These are phyloP conservation scores for Ogataea hybrid DNA, from an alignment of 1,139 yeast genomes.

Conservation along the genomic window DNA sequence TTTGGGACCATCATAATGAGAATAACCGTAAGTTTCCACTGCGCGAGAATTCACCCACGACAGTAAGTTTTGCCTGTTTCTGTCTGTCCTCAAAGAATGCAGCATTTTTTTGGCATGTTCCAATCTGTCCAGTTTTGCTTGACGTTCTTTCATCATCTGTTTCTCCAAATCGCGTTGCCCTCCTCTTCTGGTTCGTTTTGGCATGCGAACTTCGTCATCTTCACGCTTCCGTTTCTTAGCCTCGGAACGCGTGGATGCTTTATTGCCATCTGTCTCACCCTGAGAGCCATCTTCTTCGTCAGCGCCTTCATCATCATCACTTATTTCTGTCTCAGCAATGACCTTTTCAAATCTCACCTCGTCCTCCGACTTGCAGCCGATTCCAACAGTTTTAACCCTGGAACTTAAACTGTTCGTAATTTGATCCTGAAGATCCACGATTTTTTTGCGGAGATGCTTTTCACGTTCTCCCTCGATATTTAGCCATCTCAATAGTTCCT, in stretches of 20 bases:
- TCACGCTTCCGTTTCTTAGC: constrained; percentile 25
- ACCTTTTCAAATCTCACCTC: constrained; percentile 42
- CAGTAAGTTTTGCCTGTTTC: constrained; percentile 45
- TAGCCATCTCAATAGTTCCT: constrained; percentile 60
- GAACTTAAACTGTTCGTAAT: constrained; percentile 58
- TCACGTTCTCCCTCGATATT: constrained; percentile 80
- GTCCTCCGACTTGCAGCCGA: constrained; percentile 42
- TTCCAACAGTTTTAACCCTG: constrained; percentile 51
- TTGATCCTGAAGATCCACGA: constrained; percentile 50
- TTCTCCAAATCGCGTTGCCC: constrained; percentile 33
- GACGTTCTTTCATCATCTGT: constrained; percentile 28
- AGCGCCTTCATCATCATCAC: constrained; percentile 30
- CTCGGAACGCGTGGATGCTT: constrained; percentile 19
- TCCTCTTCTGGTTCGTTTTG: constrained; percentile 29
- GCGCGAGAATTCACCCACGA: constrained; percentile 67
- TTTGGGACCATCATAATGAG: constrained; percentile 53
- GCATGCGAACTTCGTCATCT: constrained; percentile 23
- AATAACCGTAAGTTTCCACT: constrained; percentile 46
- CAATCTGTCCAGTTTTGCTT: constrained; percentile 35
- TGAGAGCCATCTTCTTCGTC: neutral
- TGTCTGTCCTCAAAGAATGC: constrained; percentile 35
- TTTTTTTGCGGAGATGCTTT: constrained; percentile 60
- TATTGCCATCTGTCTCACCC: constrained; percentile 13
- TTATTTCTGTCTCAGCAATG: constrained; percentile 36
- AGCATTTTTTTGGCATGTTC: constrained; percentile 35